Evolutionary conservation across 192 early-diverging fungal genomes (phyloP).

Genomic region (Coemansia sp.): DNA sequence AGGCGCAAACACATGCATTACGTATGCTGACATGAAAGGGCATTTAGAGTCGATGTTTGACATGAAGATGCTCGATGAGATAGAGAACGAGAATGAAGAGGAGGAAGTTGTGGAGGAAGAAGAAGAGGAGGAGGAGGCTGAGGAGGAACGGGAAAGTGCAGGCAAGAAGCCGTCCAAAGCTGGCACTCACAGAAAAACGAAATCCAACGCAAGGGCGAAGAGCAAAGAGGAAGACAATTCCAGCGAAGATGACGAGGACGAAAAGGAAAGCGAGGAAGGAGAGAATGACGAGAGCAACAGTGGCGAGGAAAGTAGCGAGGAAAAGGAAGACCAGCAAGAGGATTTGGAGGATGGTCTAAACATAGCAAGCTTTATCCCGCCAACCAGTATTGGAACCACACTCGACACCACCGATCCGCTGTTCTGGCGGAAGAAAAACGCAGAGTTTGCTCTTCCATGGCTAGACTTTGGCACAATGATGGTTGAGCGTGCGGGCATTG

Average conservation of each 20-base stretch:
- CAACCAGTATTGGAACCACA: slow-evolving; percentile 17
- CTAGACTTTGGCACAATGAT: slow-evolving; percentile 50
- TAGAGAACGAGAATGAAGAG: slow-evolving; percentile 43
- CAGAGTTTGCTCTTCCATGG: slow-evolving; percentile 51
- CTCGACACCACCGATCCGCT: slow-evolving; percentile 43
- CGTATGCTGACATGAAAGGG: slow-evolving; percentile 26
- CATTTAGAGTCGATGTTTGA: slow-evolving; percentile 36
- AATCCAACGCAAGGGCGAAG: background rate
- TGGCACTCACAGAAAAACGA: background rate
- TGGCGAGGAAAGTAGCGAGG: background rate
- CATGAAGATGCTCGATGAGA: slow-evolving; percentile 42
- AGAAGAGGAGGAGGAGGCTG: background rate
- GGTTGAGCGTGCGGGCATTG: slow-evolving; percentile 42
- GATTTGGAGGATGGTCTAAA: background rate
- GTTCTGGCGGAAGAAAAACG: slow-evolving; percentile 41
- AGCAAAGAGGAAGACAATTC: background rate
- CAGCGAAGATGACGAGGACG: background rate
- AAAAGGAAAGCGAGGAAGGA: background rate
- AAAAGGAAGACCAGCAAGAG: background rate
- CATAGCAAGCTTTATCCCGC: slow-evolving; percentile 4
- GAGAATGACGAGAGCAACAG: background rate
- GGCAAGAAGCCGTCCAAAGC: background rate
- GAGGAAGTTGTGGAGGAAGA: slow-evolving; percentile 24
- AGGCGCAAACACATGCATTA: slow-evolving; percentile 27
- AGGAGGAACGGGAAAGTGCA: background rate